These are phyloP conservation scores for Crithidia sp. DNA, from an alignment of 208 protist species.

Conservation along the genomic window DNA sequence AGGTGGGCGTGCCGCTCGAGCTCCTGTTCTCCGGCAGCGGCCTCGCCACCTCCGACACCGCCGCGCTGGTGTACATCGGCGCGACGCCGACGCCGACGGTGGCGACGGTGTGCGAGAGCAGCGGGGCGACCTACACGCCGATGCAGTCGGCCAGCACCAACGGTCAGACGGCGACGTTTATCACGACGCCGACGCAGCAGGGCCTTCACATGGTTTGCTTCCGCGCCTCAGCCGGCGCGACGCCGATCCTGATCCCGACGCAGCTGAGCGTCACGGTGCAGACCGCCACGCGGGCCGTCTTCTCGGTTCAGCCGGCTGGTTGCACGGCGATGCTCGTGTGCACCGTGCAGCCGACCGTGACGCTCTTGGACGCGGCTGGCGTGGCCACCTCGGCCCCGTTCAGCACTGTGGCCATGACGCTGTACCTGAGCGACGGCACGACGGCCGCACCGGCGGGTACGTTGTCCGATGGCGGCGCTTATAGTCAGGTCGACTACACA, in stretches of 20 bases:
- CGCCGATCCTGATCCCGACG: conserved; percentile 40
- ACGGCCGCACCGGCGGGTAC: conserved; percentile 28
- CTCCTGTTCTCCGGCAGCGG: conserved; percentile 63
- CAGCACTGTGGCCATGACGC: conserved; percentile 52
- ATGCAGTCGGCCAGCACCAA: conserved; percentile 42
- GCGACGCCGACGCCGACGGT: conserved; percentile 26
- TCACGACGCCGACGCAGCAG: conserved; percentile 44
- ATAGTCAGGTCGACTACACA: conserved; percentile 42
- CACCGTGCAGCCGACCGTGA: conserved; percentile 62
- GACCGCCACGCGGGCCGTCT: conserved; percentile 51
- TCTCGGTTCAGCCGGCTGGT: conserved; percentile 49
- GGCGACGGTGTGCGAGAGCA: conserved; percentile 39
- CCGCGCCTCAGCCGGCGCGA: conserved; percentile 12
- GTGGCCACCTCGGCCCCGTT: conserved; percentile 40
- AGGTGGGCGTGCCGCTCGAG: conserved; percentile 51
- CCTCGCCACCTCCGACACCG: conserved; percentile 47
- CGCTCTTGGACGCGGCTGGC: conserved; percentile 45
- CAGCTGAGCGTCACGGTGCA: conserved; percentile 42
- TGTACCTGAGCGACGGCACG: conserved; percentile 46
- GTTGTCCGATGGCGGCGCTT: conserved; percentile 47
- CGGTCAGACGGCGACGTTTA: conserved; percentile 55
- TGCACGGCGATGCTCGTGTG: conserved; percentile 58
- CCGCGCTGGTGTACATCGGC: conserved; percentile 58
- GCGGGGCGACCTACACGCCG: conserved; percentile 32
- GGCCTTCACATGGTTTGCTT: conserved; percentile 80